These are phyloP conservation scores for Sugiyamaella marilandica DNA, from an alignment of 805 yeast species.

Conservation along the genomic window DNA sequence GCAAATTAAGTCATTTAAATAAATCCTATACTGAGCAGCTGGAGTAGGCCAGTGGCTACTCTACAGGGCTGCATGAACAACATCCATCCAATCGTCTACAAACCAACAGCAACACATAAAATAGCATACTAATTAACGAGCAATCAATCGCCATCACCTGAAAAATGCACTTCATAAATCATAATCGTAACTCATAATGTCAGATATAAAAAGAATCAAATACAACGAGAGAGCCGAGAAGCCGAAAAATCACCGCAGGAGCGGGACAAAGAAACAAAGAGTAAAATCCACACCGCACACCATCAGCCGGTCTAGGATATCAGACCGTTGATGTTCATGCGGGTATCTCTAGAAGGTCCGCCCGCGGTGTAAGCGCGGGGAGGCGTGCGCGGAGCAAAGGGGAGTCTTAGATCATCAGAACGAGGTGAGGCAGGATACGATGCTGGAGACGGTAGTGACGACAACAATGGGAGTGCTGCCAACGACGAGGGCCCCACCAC, in stretches of 20 bases:
- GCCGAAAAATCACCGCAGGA: neutral
- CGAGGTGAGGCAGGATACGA: neutral
- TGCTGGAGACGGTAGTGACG: too few species aligned
- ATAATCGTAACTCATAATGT: too few species aligned
- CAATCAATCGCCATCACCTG: neutral
- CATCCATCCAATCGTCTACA: too few species aligned
- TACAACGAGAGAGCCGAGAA: neutral
- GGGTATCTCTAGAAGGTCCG: neutral
- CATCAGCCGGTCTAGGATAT: constrained; percentile 6
- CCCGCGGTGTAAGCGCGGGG: too few species aligned
- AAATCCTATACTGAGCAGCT: too few species aligned
- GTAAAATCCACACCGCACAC: neutral
- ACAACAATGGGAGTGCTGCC: neutral
- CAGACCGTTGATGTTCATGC: constrained; percentile 21
- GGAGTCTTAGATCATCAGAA: neutral
- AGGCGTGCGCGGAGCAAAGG: neutral
- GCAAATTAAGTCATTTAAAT: too few species aligned
- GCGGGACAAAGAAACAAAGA: neutral
- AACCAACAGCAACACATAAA: too few species aligned
- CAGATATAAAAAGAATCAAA: neutral
- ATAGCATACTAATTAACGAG: too few species aligned
- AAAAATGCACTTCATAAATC: too few species aligned
- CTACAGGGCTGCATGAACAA: too few species aligned
- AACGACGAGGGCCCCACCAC: constrained; percentile 20
- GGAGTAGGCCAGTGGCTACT: too few species aligned